These are phyloP conservation scores for Apiotrichum gamsii DNA, from an alignment of 1,284 basidiomycete species.

Conservation along the genomic window DNA sequence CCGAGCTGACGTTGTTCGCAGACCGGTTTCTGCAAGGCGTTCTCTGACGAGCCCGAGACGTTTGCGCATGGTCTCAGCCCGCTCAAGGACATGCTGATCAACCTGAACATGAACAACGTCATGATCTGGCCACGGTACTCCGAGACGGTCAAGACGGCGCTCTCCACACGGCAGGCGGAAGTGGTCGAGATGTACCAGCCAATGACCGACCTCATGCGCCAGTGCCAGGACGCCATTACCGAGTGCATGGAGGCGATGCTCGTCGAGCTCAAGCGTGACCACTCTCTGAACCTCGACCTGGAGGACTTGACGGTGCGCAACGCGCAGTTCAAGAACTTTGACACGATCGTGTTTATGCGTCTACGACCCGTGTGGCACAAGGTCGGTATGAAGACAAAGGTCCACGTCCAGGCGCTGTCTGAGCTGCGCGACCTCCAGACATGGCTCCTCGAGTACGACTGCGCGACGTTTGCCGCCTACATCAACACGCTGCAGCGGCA, in stretches of 20 bases:
- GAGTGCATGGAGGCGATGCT: constrained; percentile 92
- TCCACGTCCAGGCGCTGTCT: constrained; percentile 81
- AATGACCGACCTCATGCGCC: constrained; percentile 76
- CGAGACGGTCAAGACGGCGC: constrained; percentile 68
- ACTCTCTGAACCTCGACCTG: constrained; percentile 80
- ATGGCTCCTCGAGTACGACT: constrained; percentile 88
- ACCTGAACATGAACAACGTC: constrained; percentile 78
- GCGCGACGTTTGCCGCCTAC: constrained; percentile 83
- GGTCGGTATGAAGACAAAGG: constrained; percentile 84
- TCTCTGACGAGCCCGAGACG: constrained; percentile 91
- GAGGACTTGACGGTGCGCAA: constrained; percentile 92
- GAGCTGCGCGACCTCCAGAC: constrained; percentile 76
- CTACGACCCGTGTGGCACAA: constrained; percentile 95
- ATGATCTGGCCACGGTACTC: constrained; percentile 96
- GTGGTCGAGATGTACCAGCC: constrained; percentile 87
- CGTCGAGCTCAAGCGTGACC: constrained; percentile 81
- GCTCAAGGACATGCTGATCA: constrained; percentile 84
- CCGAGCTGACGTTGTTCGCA: constrained; percentile 34
- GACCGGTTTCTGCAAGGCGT: constrained; percentile 89
- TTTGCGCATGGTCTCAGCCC: constrained; percentile 89
- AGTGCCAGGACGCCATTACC: constrained; percentile 86
- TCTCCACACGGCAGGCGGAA: constrained; percentile 77
- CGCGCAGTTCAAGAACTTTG: constrained; percentile 91
- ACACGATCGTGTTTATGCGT: constrained; percentile 78
- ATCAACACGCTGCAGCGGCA: constrained; percentile 68